These are phyloP conservation scores for Hyphopichia wangnamkhiaoensis DNA, from an alignment of 1,139 yeast species.

Conservation along the genomic window DNA sequence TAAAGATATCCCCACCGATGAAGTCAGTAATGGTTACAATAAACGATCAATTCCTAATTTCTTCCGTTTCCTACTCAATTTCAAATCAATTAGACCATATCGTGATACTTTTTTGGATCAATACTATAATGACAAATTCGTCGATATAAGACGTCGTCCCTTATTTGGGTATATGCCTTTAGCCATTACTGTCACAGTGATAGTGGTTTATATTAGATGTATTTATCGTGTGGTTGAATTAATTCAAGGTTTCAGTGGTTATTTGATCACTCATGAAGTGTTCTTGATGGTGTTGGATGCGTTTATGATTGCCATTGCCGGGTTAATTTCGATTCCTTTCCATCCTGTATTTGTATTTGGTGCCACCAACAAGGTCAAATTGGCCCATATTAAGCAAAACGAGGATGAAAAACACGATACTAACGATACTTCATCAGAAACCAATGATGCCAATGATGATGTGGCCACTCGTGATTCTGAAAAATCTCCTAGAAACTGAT, in stretches of 20 bases:
- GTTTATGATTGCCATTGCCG: conserved; percentile 56
- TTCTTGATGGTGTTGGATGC: conserved; percentile 80
- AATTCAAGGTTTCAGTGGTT: conserved; percentile 76
- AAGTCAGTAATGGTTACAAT: conserved; percentile 17
- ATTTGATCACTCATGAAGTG: conserved; percentile 66
- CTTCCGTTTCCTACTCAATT: conserved; percentile 31
- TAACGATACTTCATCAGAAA: neutral
- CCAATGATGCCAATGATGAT: neutral
- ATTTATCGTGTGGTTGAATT: conserved; percentile 81
- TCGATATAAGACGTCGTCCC: conserved; percentile 37
- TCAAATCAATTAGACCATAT: conserved; percentile 23
- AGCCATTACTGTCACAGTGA: conserved; percentile 53
- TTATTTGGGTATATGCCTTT: conserved; percentile 51
- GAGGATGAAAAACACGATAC: neutral
- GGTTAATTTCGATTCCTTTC: conserved; percentile 49
- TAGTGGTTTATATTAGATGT: conserved; percentile 70
- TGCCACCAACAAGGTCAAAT: neutral
- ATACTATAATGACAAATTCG: conserved; percentile 41
- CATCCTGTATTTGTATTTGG: conserved; percentile 70
- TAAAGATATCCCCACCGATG: conserved; percentile 15
- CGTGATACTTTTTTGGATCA: conserved; percentile 27
- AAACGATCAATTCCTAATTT: conserved; percentile 28
- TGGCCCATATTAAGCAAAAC: conserved; percentile 1
- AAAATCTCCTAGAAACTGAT: too few species aligned
- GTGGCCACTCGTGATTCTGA: neutral